Percentiles rank a stretch among this genome's conserved stretches.
phyloP scores from a whole-genome alignment of 805 yeast genomes.

The Metschnikowia chrysomelidarum region DNA sequence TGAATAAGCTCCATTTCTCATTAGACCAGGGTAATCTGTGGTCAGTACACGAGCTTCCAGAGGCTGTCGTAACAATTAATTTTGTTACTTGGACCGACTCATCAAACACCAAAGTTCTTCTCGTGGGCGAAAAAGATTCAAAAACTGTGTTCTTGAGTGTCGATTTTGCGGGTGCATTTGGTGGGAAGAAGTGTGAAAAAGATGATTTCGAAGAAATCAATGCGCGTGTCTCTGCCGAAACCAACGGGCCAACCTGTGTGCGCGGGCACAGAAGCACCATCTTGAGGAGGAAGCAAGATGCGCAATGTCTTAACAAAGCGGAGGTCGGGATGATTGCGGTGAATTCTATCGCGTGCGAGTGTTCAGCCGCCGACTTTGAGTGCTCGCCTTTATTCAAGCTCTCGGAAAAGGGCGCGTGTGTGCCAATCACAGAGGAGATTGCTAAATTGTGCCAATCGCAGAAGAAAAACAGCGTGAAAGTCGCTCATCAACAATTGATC shows the following conservation, averaged over 20 bases:
- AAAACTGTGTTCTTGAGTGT: conserved; percentile 33
- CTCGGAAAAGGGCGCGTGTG: conserved; percentile 46
- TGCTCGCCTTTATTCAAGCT: conserved; percentile 52
- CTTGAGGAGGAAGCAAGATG: conserved; percentile 58
- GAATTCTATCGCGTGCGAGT: conserved; percentile 57
- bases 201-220: conserved; percentile 66
- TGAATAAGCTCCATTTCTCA: conserved; percentile 43
- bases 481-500: conserved; percentile 40
- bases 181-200: conserved; percentile 41
- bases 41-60: conserved; percentile 53
- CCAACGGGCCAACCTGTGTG: conserved; percentile 49
- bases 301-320: conserved; percentile 59
- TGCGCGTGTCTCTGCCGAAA: conserved; percentile 42
- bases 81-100: conserved; percentile 33
- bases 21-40: conserved; percentile 74
- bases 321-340: conserved; percentile 46
- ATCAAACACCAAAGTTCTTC: conserved; percentile 54
- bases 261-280: conserved; percentile 67
- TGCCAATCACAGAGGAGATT: conserved; percentile 28
- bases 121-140: conserved; percentile 40
- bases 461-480: conserved; percentile 22
- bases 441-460: conserved; percentile 24
- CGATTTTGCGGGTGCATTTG: conserved; percentile 59
- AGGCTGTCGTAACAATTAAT: conserved; percentile 51
- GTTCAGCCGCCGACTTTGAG: conserved; percentile 67